Conservation (phyloP, 2,329 filamentous ascomycete species). For the Sporothrix variecibatus region DNA sequence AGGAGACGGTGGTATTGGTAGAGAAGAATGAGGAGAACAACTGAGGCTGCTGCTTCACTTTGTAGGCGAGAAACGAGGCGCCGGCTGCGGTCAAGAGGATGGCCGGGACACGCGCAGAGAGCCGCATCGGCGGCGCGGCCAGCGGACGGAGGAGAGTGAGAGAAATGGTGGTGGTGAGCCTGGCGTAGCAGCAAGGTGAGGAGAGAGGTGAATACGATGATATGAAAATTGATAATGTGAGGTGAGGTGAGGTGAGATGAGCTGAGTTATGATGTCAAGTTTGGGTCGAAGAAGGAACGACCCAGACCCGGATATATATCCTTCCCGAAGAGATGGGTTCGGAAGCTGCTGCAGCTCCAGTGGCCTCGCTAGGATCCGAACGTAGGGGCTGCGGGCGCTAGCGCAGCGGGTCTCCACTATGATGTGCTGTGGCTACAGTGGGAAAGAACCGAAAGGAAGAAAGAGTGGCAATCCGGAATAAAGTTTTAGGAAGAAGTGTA, state of each 20-base stretch:
- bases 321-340: background rate
- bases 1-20: background rate
- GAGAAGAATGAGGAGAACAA: background rate
- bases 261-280: background rate
- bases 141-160: background rate
- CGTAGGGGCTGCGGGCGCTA: background rate
- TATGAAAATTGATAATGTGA: background rate
- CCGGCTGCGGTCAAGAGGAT: constrained; percentile 29
- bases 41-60: constrained; percentile 1
- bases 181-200: background rate
- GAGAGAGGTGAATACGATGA: background rate
- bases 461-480: background rate
- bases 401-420: background rate
- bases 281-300: background rate
- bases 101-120: constrained; percentile 26
- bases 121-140: constrained; percentile 29
- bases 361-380: background rate
- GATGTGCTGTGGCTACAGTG: background rate
- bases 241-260: background rate
- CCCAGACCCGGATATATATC: constrained; percentile 8
- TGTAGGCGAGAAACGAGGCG: constrained; percentile 27
- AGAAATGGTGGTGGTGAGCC: background rate
- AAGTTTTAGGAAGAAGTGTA: background rate
- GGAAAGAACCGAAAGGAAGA: background rate
- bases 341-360: background rate